Conservation (phyloP, 768 basidiomycete species). For the Crassisporium funariophilum region DNA sequence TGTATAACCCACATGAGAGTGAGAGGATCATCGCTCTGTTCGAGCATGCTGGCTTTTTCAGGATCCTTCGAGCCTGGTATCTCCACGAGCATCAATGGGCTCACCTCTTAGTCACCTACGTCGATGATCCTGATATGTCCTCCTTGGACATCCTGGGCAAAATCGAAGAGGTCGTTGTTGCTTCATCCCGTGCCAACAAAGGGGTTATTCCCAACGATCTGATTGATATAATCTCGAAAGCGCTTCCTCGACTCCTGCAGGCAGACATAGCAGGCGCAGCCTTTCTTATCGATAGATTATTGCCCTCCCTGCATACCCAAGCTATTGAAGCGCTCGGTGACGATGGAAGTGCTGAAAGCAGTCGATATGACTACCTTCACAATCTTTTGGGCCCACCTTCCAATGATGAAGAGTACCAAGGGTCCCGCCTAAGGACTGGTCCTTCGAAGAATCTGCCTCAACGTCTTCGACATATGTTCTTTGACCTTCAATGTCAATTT, state of each 20-base stretch:
- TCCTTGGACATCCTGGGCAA: slow-evolving; percentile 64
- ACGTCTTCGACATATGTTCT: slow-evolving; percentile 58
- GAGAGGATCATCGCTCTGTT: slow-evolving; percentile 71
- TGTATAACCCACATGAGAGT: slow-evolving; percentile 82
- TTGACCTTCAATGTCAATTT: slow-evolving; percentile 73
- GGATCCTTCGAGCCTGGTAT: slow-evolving; percentile 85
- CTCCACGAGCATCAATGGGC: slow-evolving; percentile 77
- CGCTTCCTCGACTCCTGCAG: slow-evolving; percentile 67
- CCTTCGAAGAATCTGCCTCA: slow-evolving; percentile 51
- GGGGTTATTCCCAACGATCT: slow-evolving; percentile 60
- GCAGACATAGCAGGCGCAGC: slow-evolving; percentile 70
- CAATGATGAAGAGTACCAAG: slow-evolving; percentile 43
- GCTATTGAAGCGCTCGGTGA: slow-evolving; percentile 57
- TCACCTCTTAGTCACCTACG: slow-evolving; percentile 67
- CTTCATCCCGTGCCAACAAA: slow-evolving; percentile 48
- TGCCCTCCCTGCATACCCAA: slow-evolving; percentile 64
- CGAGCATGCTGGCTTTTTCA: slow-evolving; percentile 83
- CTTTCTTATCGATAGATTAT: slow-evolving; percentile 65
- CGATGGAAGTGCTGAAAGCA: slow-evolving; percentile 39
- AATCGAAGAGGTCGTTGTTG: slow-evolving; percentile 60
- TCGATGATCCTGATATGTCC: slow-evolving; percentile 70
- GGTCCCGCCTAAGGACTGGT: slow-evolving; percentile 19
- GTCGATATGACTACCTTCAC: slow-evolving; percentile 77
- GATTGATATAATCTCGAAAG: slow-evolving; percentile 49
- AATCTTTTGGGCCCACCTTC: slow-evolving; percentile 63